A percentile compares a stretch with the other conserved stretches of the same genome.
phyloP scores from a whole-genome alignment of 495 filamentous ascomycete genomes.

The Hypoxylon lenormandii region DNA sequence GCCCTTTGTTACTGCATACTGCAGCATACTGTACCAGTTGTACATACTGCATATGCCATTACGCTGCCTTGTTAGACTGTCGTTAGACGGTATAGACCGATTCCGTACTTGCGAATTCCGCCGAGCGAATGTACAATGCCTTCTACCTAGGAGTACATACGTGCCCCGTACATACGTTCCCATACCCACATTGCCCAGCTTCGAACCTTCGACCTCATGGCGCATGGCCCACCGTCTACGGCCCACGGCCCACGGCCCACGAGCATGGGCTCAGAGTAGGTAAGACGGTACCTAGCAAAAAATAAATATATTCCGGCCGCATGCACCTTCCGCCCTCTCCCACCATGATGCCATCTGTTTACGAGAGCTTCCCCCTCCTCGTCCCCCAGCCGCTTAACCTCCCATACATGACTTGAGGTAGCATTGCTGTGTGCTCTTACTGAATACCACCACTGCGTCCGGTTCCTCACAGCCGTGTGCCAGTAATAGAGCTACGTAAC shows the following conservation, averaged over 20 bases:
- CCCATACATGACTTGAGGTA: slow-evolving; percentile 18
- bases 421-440: slow-evolving; percentile 18
- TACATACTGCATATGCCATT: neutral
- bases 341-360: slow-evolving; percentile 30
- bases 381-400: slow-evolving; percentile 9
- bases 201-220: too few relatives aligned
- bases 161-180: too few relatives aligned
- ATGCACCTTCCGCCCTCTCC: slow-evolving; percentile 20
- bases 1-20: neutral
- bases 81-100: too few relatives aligned
- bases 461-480: slow-evolving; percentile 20
- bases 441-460: slow-evolving; percentile 15
- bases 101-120: too few relatives aligned
- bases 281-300: slow-evolving; percentile 6
- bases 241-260: neutral
- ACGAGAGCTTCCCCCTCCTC: slow-evolving; percentile 17
- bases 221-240: neutral
- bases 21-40: neutral
- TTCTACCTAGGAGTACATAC: too few relatives aligned
- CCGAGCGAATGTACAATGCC: too few relatives aligned
- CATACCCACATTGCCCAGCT: too few relatives aligned
- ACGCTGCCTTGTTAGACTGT: too few relatives aligned
- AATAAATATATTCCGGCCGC: slow-evolving; percentile 31
- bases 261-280: slow-evolving; percentile 10
- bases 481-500: slow-evolving; percentile 9